A percentile compares a stretch with the other conserved stretches of the same genome.
These are phyloP conservation scores for Apiotrichum domesticum DNA, from an alignment of 1,284 basidiomycete genomes.

Conservation along the genomic window DNA sequence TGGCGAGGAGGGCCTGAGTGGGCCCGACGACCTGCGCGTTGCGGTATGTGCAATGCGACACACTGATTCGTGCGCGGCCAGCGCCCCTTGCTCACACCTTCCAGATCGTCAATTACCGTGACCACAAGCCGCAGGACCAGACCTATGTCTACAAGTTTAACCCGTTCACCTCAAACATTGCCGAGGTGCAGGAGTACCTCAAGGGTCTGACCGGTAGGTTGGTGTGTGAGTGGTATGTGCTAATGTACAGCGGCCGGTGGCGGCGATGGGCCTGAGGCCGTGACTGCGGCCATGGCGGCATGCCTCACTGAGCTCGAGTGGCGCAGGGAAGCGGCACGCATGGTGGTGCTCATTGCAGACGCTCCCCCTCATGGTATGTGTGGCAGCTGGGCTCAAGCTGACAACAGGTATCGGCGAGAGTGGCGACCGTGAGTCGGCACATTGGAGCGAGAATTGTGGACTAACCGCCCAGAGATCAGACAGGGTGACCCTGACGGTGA, in stretches of 20 bases:
- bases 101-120: constrained; percentile 69
- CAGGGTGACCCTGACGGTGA: constrained; percentile 77
- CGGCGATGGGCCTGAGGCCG: constrained; percentile 96
- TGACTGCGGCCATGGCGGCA: constrained; percentile 88
- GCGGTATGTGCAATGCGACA: constrained; percentile 52
- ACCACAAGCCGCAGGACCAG: constrained; percentile 93
- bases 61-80: neutral
- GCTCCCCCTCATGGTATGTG: constrained; percentile 79
- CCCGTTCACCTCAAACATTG: constrained; percentile 88
- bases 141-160: constrained; percentile 89
- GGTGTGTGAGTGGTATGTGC: neutral
- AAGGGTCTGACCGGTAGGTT: constrained; percentile 48
- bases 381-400: constrained; percentile 16
- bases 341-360: constrained; percentile 93
- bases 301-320: constrained; percentile 78
- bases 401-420: constrained; percentile 40
- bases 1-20: constrained; percentile 82
- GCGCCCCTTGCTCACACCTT: neutral
- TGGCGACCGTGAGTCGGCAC: constrained; percentile 29
- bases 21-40: constrained; percentile 80
- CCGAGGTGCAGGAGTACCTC: constrained; percentile 77
- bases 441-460: constrained; percentile 6
- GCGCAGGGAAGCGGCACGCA: constrained; percentile 83
- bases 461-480: constrained; percentile 61
- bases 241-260: constrained; percentile 77